These are phyloP conservation scores for Trypanosoma melophagium DNA, from an alignment of 208 protist genomes.

Conservation along the genomic window DNA sequence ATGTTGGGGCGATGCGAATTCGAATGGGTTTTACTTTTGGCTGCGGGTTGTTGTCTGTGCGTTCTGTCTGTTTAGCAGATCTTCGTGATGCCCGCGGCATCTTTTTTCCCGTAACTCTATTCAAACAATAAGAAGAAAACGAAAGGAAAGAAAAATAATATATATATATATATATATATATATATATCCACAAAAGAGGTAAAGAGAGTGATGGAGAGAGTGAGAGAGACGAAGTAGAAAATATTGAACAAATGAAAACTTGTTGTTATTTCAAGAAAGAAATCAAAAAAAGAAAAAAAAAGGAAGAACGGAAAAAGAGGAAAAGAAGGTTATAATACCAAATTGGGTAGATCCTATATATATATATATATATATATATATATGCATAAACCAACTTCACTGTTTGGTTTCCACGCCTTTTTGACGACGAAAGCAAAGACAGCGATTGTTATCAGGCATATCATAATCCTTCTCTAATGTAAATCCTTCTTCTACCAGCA, in stretches of 20 bases:
- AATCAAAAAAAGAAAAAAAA: constrained; percentile 7
- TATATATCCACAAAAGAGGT: too few relatives aligned
- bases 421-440: constrained; percentile 20
- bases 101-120: background rate
- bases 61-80: too few relatives aligned
- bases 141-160: constrained; percentile 7
- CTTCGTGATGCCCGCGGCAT: background rate
- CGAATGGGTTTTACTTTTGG: background rate
- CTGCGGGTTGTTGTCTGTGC: too few relatives aligned
- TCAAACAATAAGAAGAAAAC: constrained; percentile 12
- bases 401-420: too few relatives aligned
- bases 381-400: background rate
- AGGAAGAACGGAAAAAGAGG: background rate
- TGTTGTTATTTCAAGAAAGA: too few relatives aligned
- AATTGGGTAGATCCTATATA: too few relatives aligned
- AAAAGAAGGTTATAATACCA: constrained; percentile 1
- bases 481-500: constrained; percentile 11
- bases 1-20: background rate
- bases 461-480: constrained; percentile 19
- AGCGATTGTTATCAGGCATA: constrained; percentile 30
- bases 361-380: constrained; percentile 15
- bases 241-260: too few relatives aligned
- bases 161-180: too few relatives aligned
- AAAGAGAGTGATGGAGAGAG: too few relatives aligned
- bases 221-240: too few relatives aligned